These are phyloP conservation scores for Hymenoscyphus occultus DNA, from an alignment of 2,329 filamentous ascomycete species.

Conservation along the genomic window DNA sequence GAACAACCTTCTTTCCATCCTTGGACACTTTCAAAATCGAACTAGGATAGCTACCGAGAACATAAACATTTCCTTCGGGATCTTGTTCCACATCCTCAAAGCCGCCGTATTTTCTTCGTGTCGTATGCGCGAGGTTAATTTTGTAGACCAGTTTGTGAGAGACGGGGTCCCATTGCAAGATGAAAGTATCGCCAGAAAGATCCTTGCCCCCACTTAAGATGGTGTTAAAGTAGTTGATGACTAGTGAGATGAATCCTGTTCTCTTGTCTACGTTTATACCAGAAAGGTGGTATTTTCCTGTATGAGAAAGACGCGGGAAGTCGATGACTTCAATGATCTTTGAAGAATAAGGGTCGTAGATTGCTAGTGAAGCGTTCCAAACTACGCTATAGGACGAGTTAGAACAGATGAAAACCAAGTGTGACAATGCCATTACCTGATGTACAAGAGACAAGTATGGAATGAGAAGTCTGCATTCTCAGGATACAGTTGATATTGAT, in stretches of 20 bases:
- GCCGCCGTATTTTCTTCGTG: constrained; percentile 14
- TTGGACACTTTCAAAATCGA: constrained; percentile 13
- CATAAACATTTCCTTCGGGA: constrained; percentile 14
- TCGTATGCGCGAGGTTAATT: constrained; percentile 14
- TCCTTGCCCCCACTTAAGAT: constrained; percentile 11
- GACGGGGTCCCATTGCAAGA: constrained; percentile 16
- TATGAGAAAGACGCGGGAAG: constrained; percentile 13
- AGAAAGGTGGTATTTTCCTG: constrained; percentile 10
- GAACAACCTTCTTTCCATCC: constrained; percentile 4
- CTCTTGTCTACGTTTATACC: constrained; percentile 13
- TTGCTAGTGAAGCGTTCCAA: constrained; percentile 14
- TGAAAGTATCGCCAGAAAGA: constrained; percentile 16
- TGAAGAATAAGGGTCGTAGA: constrained; percentile 16
- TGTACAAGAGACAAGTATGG: constrained; percentile 10
- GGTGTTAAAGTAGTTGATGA: constrained; percentile 12
- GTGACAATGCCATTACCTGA: constrained; percentile 3
- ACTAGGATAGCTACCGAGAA: constrained; percentile 15
- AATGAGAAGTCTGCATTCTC: constrained; percentile 20
- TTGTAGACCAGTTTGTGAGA: constrained; percentile 10
- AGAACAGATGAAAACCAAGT: not conserved
- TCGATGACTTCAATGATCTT: constrained; percentile 14
- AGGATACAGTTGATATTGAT: constrained; percentile 19
- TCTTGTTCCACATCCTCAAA: constrained; percentile 19
- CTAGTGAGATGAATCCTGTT: constrained; percentile 14
- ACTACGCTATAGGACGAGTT: constrained; percentile 5